phyloP scores from a whole-genome alignment of 192 early-diverging fungal genomes.

The Gonapodya prolifera region DNA sequence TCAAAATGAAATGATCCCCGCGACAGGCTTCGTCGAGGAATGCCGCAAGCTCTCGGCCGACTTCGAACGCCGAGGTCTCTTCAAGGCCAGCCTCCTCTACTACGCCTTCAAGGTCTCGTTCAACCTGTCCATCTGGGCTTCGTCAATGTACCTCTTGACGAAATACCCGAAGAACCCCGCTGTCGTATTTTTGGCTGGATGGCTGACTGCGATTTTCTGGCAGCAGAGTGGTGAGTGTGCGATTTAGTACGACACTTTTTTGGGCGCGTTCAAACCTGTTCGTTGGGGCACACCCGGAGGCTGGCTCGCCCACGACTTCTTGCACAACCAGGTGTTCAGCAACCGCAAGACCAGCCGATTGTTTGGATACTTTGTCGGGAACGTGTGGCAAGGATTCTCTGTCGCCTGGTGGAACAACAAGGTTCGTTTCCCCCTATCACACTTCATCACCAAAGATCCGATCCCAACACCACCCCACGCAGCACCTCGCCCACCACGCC shows the following conservation, averaged over 20 bases:
- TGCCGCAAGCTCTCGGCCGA: constrained; percentile 40
- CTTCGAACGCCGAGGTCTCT: constrained; percentile 40
- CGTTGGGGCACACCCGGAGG: constrained; percentile 13
- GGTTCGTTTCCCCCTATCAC: too few species aligned
- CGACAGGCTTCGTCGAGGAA: constrained; percentile 40
- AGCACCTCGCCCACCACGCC: constrained; percentile 78
- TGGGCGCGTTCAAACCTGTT: background rate
- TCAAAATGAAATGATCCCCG: background rate
- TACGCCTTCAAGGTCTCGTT: constrained; percentile 46
- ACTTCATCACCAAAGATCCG: too few species aligned
- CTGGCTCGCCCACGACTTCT: constrained; percentile 73
- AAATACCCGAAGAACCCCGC: constrained; percentile 36
- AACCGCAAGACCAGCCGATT: constrained; percentile 47
- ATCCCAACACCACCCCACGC: too few species aligned
- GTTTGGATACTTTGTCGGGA: constrained; percentile 57
- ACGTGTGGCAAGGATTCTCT: constrained; percentile 64
- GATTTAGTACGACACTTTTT: too few species aligned
- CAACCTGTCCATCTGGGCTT: constrained; percentile 33
- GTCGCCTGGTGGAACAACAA: constrained; percentile 43
- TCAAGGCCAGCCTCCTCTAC: constrained; percentile 54
- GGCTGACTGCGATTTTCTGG: constrained; percentile 58
- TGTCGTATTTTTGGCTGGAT: constrained; percentile 38
- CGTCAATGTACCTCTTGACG: constrained; percentile 34
- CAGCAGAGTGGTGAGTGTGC: constrained; percentile 51
- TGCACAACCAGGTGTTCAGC: constrained; percentile 68